phyloP scores from a whole-genome alignment of 139 green algal genomes.

The Gonium pectorale region DNA sequence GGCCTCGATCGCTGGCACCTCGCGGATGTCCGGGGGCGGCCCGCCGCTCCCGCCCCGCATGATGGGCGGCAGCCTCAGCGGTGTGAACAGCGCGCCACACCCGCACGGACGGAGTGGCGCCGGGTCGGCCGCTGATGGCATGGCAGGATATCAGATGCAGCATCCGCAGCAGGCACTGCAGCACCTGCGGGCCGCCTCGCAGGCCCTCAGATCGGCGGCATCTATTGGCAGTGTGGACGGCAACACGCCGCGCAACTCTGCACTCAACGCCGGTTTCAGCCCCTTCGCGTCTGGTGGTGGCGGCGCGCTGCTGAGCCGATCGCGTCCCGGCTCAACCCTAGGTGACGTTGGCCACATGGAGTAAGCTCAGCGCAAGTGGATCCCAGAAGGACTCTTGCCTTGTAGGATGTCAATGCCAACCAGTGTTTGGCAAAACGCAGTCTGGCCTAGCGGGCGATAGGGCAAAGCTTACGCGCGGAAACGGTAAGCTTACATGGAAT shows the following conservation, averaged over 20 bases:
- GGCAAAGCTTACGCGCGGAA: too few species aligned
- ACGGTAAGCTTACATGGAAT: too few species aligned
- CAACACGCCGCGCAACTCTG: too few species aligned
- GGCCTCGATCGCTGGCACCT: neutral
- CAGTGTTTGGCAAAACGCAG: too few species aligned
- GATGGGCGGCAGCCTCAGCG: neutral
- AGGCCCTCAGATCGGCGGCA: neutral
- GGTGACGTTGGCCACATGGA: slow-evolving; percentile 6
- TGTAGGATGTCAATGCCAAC: too few species aligned
- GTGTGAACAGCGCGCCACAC: neutral
- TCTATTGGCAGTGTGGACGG: neutral
- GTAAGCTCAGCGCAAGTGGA: too few species aligned
- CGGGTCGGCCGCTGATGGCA: neutral
- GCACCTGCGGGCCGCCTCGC: slow-evolving; percentile 18
- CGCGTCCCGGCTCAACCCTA: slow-evolving; percentile 3
- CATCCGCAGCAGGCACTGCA: neutral
- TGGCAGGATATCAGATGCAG: neutral
- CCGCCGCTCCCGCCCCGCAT: neutral
- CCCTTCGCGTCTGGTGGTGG: neutral
- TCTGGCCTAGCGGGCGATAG: too few species aligned
- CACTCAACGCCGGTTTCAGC: neutral
- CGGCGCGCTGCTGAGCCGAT: slow-evolving; percentile 11
- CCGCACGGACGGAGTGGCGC: neutral
- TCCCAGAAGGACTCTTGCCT: too few species aligned
- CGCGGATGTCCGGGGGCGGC: neutral